Evolutionary conservation across 2,329 filamentous ascomycete genomes (phyloP).

Genomic region (Leptosphaerulina australis): DNA sequence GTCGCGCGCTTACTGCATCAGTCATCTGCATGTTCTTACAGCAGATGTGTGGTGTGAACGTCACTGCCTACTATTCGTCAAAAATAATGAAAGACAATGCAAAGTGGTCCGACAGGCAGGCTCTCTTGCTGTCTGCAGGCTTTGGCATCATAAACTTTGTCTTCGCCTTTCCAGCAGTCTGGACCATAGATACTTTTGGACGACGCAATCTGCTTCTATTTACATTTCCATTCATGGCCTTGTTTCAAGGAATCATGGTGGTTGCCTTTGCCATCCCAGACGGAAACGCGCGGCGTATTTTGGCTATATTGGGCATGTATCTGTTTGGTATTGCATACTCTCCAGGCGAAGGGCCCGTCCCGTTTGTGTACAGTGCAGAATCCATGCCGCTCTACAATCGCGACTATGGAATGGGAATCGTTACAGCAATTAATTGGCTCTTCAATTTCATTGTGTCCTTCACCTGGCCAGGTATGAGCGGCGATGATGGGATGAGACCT

Average conservation of each 20-base stretch:
- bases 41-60: constrained; percentile 30
- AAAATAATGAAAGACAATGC: constrained; percentile 60
- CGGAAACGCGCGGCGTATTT: constrained; percentile 51
- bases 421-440: constrained; percentile 59
- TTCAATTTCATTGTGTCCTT: constrained; percentile 60
- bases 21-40: constrained; percentile 37
- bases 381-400: constrained; percentile 70
- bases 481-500: constrained; percentile 53
- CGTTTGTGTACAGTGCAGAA: constrained; percentile 10
- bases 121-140: constrained; percentile 51
- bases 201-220: constrained; percentile 56
- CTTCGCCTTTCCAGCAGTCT: constrained; percentile 63
- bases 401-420: constrained; percentile 44
- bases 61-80: constrained; percentile 77
- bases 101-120: constrained; percentile 15
- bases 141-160: constrained; percentile 64
- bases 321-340: constrained; percentile 55
- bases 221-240: constrained; percentile 57
- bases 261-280: constrained; percentile 19
- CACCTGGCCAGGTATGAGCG: constrained; percentile 55
- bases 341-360: no score
- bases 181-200: constrained; percentile 61
- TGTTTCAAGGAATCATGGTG: constrained; percentile 33
- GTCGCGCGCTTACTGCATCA: constrained; percentile 29
- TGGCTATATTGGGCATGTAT: constrained; percentile 60